Conservation (phyloP, 768 basidiomycete genomes). For the Kwoniella botswanensis region DNA sequence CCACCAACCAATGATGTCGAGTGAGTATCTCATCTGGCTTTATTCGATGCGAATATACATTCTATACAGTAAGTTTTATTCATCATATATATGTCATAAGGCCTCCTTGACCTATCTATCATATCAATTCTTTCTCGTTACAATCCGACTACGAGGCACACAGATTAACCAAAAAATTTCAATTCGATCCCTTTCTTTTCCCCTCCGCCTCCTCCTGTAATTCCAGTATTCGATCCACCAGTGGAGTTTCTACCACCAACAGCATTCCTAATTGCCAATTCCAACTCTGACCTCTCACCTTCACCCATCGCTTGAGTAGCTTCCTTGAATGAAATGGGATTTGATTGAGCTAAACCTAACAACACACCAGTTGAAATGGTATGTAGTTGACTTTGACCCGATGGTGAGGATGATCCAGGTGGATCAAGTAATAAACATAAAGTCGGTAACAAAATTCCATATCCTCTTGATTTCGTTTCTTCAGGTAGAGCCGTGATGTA, state of each 20-base stretch:
- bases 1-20: no score
- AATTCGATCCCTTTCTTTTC: conserved; percentile 52
- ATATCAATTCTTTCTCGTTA: no score
- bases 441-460: conserved; percentile 77
- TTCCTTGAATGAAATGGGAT: conserved; percentile 81
- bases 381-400: conserved; percentile 59
- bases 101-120: no score
- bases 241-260: conserved; percentile 59
- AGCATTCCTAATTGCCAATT: conserved; percentile 76
- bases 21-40: no score
- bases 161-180: conserved; percentile 45
- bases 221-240: neutral
- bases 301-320: conserved; percentile 72
- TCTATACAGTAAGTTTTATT: no score
- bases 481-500: conserved; percentile 68
- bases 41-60: no score
- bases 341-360: conserved; percentile 71
- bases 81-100: no score
- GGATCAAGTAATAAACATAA: conserved; percentile 72
- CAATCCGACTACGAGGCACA: no score
- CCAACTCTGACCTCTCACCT: conserved; percentile 68
- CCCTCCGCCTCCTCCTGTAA: conserved; percentile 9
- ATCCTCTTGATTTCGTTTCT: conserved; percentile 65
- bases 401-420: conserved; percentile 57
- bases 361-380: conserved; percentile 70